Evolutionary conservation across 345 rosid species (phyloP), one percentile per base, ranked within the genome.

Genomic region (Firmiana major): DNA sequence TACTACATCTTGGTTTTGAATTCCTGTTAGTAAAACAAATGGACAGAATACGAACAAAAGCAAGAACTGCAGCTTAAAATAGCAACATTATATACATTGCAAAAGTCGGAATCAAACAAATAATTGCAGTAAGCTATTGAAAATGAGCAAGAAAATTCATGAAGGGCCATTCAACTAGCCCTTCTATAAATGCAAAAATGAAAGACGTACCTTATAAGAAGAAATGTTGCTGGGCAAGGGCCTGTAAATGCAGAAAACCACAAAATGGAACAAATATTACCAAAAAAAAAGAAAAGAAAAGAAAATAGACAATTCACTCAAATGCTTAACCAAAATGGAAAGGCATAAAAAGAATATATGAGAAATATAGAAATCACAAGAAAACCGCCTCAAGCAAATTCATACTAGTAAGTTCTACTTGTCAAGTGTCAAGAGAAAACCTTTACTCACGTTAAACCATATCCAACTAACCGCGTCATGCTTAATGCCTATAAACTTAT

Each of bases 151-250:
- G 9, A 10, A 45, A 54, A 71, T 19, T 51, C 45, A 60, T 42
- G 16, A 43, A 42, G 24, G 31, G 19, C 6, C 24, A 54, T 79
- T 65, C 65, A 65, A 40, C 34, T 70, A 21, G 26, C 42, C 68
- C n/a, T 43, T 26, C 46, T 69, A 51, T 53, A 71, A 64, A 55
- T 22, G 24, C 57, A 9, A 79, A 73, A 46, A 34, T 48, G 36
- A 63, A 76, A 76, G 16, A 21, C 48, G 74, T 89, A 93, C 98
- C 98, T 91, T 94, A 79, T 93, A 94, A 28, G 97, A 93, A 46
- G 98, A 93, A 76, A 94, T 63, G 86, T 84, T 86, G 85, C 90
- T 93, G 3, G 98, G 98, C 83, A 94, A 81, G 71, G 98, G 97
- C 83, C 97, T 93, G 86, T 53, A 83, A 48, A 84, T 71, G 76